Conservation (phyloP, 805 yeast genomes). For the Lipomyces yamadae region DNA sequence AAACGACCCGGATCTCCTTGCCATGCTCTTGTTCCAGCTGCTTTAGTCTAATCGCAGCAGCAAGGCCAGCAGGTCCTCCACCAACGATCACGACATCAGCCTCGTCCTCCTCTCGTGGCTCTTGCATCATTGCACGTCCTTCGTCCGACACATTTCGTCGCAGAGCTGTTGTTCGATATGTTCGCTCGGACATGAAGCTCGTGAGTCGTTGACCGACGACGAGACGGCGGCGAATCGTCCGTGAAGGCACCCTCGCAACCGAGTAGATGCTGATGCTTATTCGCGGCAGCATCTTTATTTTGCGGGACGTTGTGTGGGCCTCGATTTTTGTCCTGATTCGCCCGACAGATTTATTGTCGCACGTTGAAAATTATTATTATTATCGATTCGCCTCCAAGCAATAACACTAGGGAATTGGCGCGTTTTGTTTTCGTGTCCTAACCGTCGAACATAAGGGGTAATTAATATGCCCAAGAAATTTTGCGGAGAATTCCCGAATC, state of each 20-base stretch:
- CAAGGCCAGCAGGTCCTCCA: conserved; percentile 96
- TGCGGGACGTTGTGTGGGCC: no score
- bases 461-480: no score
- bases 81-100: conserved; percentile 97
- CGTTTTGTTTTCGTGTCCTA: no score
- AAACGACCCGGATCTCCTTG: conserved; percentile 80
- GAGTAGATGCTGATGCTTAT: not conserved
- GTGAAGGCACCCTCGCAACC: not conserved
- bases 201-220: not conserved
- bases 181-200: not conserved
- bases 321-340: no score
- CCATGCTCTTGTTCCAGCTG: conserved; percentile 68
- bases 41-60: conserved; percentile 88
- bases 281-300: not conserved
- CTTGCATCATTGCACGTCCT: conserved; percentile 16
- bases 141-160: conserved; percentile 23
- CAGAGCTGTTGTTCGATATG: not conserved
- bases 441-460: no score
- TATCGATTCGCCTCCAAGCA: no score
- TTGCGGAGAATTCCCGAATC: no score
- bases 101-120: conserved; percentile 70
- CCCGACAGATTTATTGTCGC: no score
- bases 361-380: no score
- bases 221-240: not conserved
- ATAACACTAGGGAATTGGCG: no score